Evolutionary conservation across 106 monocot genomes (phyloP).

Genomic region (Amphibolis antarctica): DNA sequence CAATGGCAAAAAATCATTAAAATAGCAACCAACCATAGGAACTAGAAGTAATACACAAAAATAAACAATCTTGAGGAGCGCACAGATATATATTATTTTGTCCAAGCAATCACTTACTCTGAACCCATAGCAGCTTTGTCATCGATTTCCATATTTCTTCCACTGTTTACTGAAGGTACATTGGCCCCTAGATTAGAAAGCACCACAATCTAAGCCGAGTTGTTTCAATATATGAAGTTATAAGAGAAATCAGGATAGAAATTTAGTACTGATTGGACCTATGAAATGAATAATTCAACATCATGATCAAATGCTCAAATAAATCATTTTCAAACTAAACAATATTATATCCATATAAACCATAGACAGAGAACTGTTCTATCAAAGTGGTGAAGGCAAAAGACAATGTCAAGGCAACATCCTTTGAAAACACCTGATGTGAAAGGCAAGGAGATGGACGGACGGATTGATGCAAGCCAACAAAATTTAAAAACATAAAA

Average conservation of each 20-base stretch:
- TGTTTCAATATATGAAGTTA: not conserved
- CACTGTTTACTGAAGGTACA: not conserved
- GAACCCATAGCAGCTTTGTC: not conserved
- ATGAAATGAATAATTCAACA: not conserved
- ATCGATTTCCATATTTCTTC: constrained; percentile 1
- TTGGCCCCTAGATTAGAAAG: not conserved
- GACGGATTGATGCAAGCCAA: no score
- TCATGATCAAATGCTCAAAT: not conserved
- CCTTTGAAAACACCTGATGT: no score
- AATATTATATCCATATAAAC: not conserved
- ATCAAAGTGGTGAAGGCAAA: no score
- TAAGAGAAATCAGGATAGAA: not conserved
- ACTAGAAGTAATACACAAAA: not conserved
- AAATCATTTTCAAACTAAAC: not conserved
- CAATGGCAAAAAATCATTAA: not conserved
- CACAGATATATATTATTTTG: not conserved
- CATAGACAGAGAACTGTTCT: no score
- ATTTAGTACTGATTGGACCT: not conserved
- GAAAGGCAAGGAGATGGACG: no score
- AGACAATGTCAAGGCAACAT: no score
- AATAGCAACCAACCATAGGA: not conserved
- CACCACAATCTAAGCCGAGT: not conserved
- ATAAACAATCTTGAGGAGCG: not conserved
- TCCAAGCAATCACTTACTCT: constrained; percentile 1
- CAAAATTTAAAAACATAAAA: no score